phyloP scores from a whole-genome alignment of 2,329 filamentous ascomycete species.

The Aureobasidium sp. region DNA sequence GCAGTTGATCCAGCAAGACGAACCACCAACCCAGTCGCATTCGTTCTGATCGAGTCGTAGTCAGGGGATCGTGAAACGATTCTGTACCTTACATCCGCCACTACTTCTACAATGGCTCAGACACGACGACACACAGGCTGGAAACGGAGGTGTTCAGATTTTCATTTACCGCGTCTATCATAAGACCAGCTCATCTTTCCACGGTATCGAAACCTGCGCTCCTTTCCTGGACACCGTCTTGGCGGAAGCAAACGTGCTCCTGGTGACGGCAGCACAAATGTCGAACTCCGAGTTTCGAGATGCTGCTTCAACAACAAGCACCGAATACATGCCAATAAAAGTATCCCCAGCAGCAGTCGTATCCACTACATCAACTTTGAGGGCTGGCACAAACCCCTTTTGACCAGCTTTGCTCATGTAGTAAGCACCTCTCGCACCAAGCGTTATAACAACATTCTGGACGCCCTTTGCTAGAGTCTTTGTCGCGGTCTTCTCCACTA shows the following conservation, averaged over 20 bases:
- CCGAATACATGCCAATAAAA: constrained; percentile 71
- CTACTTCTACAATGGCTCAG: neutral
- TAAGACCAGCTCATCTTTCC: neutral
- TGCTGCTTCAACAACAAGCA: constrained; percentile 1
- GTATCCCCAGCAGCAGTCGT: constrained; percentile 96
- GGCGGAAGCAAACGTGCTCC: constrained; percentile 7
- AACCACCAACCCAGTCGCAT: neutral
- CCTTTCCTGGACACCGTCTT: neutral
- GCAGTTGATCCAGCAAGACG: constrained; percentile 1
- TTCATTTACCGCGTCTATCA: neutral
- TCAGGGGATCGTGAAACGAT: neutral
- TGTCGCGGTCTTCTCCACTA: neutral
- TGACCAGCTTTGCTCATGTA: neutral
- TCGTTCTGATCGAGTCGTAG: neutral
- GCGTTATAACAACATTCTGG: constrained; percentile 80
- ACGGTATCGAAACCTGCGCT: constrained; percentile 11
- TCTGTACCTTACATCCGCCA: neutral
- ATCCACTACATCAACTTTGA: constrained; percentile 83
- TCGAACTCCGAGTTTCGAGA: neutral
- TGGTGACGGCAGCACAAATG: constrained; percentile 11
- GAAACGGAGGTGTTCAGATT: neutral
- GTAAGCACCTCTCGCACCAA: constrained; percentile 73
- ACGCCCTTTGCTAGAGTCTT: constrained; percentile 72
- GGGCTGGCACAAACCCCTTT: constrained; percentile 49
- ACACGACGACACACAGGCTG: neutral